Evolutionary conservation across 108 stramenopile genomes (phyloP).

Genomic region (Skeletonema marinoi): DNA sequence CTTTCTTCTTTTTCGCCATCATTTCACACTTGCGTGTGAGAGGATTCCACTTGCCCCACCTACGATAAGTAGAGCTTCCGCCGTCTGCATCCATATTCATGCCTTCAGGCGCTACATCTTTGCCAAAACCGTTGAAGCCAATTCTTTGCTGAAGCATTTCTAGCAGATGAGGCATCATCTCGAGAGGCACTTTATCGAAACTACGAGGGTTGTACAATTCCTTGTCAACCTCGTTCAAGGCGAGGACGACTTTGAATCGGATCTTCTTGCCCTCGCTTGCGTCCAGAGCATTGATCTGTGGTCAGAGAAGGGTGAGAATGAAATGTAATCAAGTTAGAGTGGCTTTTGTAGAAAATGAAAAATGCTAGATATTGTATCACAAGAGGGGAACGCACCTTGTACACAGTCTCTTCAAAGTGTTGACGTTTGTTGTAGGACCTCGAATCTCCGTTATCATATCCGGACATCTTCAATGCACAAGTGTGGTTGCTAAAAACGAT

Average conservation of each 20-base stretch:
- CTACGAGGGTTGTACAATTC: neutral
- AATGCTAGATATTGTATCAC: too few species aligned
- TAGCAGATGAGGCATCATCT: neutral
- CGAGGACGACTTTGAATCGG: neutral
- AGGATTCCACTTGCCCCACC: neutral
- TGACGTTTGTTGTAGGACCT: too few species aligned
- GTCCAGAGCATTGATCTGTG: neutral
- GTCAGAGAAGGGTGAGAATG: neutral
- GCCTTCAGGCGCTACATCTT: neutral
- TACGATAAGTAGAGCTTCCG: too few species aligned
- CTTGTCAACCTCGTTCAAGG: neutral
- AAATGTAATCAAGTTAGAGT: neutral
- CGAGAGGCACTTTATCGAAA: neutral
- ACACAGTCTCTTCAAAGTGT: neutral
- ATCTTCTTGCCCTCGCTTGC: neutral
- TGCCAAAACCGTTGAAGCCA: neutral
- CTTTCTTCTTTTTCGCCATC: neutral
- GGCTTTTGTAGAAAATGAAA: too few species aligned
- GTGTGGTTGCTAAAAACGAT: conserved; percentile 14
- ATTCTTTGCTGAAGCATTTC: neutral
- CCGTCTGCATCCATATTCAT: neutral
- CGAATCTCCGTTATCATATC: neutral
- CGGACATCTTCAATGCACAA: conserved; percentile 3
- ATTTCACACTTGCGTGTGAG: neutral
- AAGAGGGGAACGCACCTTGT: neutral